Percentiles rank a stretch among this genome's conserved stretches.
Conservation (phyloP, 371 early-diverging fungal genomes). For the Lichtheimia hyalospora region DNA sequence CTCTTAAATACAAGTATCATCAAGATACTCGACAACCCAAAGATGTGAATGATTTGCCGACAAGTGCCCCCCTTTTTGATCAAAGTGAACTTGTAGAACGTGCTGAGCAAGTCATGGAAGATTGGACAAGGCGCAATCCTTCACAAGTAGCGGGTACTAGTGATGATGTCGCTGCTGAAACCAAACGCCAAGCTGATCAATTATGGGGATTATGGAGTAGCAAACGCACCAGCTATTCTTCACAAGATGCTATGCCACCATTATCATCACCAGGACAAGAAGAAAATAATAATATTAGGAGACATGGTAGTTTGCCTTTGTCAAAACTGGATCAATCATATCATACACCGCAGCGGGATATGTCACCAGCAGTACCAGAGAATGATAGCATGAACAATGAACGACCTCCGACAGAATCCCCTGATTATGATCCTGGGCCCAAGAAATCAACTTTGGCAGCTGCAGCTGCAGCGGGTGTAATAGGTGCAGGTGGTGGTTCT, state of each 20-base stretch:
- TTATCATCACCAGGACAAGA: background rate
- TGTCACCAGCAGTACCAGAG: background rate
- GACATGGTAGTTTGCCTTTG: background rate
- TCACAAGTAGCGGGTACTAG: background rate
- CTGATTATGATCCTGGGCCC: no score
- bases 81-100: background rate
- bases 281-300: background rate
- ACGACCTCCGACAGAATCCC: no score
- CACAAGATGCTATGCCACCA: background rate
- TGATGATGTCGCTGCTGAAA: background rate
- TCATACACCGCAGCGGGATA: background rate
- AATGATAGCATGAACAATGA: no score
- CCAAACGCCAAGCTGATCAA: background rate
- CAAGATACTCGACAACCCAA: background rate
- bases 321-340: background rate
- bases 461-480: slow-evolving; percentile 2
- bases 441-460: background rate
- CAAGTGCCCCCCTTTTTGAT: slow-evolving; percentile 9
- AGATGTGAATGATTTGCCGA: slow-evolving; percentile 4
- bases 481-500: background rate
- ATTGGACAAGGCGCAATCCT: slow-evolving; percentile 6
- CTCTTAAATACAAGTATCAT: slow-evolving; percentile 5
- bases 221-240: background rate
- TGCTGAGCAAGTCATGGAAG: slow-evolving; percentile 1
- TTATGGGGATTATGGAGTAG: slow-evolving; percentile 4